Base-by-base conservation (phyloP, 805 yeast species). In the Cyberlindnera amylophila region DNA sequence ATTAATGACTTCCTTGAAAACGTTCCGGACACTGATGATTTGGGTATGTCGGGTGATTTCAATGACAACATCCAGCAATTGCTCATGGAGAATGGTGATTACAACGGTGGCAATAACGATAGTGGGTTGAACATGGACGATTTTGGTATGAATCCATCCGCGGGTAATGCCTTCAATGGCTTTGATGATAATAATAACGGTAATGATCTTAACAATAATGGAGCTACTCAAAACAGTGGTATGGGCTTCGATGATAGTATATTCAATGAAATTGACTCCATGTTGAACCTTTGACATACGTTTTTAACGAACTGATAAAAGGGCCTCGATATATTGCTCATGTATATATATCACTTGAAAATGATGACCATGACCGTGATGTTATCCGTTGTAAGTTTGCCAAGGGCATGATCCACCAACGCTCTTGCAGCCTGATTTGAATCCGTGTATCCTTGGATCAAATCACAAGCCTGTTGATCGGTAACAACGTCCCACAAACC, bases 401-500 rank as follows among this genome's bases (percentile, higher is more conserved):
- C 78, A 61, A 91, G 70, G 0, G 99, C 98, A 52, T 75, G 71
- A 42, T 77, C 73, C 43, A 89, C 84, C 44, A 89, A 69, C 24
- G 65, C 69, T 44, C 76, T 72, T 13, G 95, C 82, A 1, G 93
- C 95, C 35, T 64, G 64, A 34, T 78, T 72, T 1, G 93, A 82
- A 52, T 82, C 79, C 8, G 55, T 42, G 11, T 76, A 66, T 32
- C 72, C 71, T 36, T 71, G 68, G 4, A 87, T 82, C 51, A 82
- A 62, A 42, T 82, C 82, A 44, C 93, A 86, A 0, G 98, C 98
- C 42, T 77, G 76, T 50, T 79, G 84, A 59, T 93, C 99, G 8
- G 81, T 72, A 39, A 90, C 74, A 4, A 91, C 97, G 62, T 91
- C 99, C 98, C 98, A 91, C 10, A 91, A 67, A 0, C 99, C 99